These are phyloP conservation scores for Neostapfia colusana DNA, from an alignment of 176 grass and related monocot species.

Conservation along the genomic window DNA sequence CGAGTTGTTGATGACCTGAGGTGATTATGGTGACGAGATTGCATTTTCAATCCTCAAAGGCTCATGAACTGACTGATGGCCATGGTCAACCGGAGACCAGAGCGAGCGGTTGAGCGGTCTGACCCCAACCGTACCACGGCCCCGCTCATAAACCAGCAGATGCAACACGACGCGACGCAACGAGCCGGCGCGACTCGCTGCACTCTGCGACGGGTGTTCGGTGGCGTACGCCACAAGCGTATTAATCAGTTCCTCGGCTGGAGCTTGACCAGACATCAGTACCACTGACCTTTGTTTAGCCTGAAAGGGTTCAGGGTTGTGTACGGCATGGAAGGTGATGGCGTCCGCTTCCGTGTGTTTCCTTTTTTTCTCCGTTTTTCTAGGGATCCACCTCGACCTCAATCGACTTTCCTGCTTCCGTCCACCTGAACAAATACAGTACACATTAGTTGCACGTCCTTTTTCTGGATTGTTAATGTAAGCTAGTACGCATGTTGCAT, in stretches of 20 bases:
- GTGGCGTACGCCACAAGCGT: too few relatives aligned
- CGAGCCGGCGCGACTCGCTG: background rate
- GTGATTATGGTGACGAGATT: background rate
- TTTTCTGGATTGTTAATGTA: conserved; percentile 15
- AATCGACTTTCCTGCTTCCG: background rate
- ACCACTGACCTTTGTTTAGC: background rate
- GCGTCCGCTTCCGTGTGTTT: background rate
- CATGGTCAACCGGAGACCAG: background rate
- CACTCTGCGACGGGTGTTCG: background rate
- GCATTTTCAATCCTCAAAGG: too few relatives aligned
- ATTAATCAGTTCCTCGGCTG: background rate
- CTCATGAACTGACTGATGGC: background rate
- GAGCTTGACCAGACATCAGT: conserved; percentile 15
- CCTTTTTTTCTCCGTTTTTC: background rate
- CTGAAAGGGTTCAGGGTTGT: background rate
- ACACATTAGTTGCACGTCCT: background rate
- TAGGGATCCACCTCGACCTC: background rate
- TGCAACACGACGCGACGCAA: background rate
- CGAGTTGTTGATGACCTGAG: background rate
- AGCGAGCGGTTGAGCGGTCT: background rate
- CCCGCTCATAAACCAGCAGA: background rate
- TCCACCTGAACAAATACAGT: too few relatives aligned
- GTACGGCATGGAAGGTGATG: background rate
- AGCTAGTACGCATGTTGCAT: conserved; percentile 2
- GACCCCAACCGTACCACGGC: conserved; percentile 5